Evolutionary conservation across 148 eudicot species (phyloP), one percentile per base, ranked within the genome.

Genomic region (Rhododendron vialii): DNA sequence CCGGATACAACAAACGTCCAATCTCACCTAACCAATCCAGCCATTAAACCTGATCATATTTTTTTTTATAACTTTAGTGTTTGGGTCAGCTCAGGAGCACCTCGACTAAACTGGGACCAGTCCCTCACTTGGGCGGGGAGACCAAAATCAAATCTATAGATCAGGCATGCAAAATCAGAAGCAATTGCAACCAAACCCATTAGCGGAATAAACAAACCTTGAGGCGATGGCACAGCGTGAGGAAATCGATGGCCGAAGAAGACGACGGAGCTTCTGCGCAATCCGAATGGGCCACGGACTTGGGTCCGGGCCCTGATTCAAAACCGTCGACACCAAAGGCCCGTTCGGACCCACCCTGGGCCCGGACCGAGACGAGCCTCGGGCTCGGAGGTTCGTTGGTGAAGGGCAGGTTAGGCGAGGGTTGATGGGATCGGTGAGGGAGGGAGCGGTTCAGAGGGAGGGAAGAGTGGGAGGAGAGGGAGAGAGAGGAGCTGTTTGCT

Each of bases 241-340:
- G 99, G 82, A 96, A 96, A 92, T 96, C 96, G 88, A 96, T 95
- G 79, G 93, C 92, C 22, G 92, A 91, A 4, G 94, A 91, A 28
- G 95, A 85, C 18, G 94, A 82, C 75, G 93, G 90, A 15, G 93
- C 41, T 48, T 88, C 83, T 7, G 82, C 28, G n/a, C 41, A 45
- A 79, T 87, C 86, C 17, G 65, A 76, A 26, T 61, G 80, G 51
- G 67, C 7, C 36, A 89, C 51, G 26, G 24, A 83, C 61, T 65
- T 87, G 55, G 91, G 33, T 26, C 41, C 26, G 2, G 53, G 63
- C 36, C 85, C 78, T 4, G 85, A 83, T 78, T 83, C 90, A n/a
- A 82, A 81, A 43, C 87, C 88, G 53, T 87, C 83, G 1, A 73
- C 65, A 9, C 69, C 48, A 1, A 85, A 84, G 61, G 51, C 85